Evolutionary conservation across 306 rosid genomes (phyloP).

Genomic region (Prunus dulcis): DNA sequence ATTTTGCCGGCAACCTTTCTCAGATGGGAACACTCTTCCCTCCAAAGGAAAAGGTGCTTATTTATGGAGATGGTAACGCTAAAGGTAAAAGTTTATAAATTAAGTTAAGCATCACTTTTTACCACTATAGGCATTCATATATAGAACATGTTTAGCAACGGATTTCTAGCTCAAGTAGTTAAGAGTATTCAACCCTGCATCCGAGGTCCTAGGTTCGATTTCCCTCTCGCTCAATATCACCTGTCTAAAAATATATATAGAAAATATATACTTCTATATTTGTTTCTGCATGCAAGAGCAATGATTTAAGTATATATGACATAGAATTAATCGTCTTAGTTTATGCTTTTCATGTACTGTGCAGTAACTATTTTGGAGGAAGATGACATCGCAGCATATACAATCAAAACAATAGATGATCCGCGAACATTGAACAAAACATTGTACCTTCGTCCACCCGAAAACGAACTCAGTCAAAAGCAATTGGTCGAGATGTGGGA

Average conservation of each 20-base stretch:
- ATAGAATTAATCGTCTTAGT: no score
- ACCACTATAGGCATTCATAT: no score
- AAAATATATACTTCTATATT: no score
- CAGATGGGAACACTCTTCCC: slow-evolving; percentile 69
- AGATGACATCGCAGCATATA: slow-evolving; percentile 67
- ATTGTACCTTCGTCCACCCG: slow-evolving; percentile 64
- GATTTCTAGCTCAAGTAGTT: no score
- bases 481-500: slow-evolving; percentile 74
- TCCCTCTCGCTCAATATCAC: no score
- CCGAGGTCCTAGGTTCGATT: no score
- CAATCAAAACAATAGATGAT: slow-evolving; percentile 72
- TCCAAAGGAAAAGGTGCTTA: slow-evolving; percentile 50
- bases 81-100: slow-evolving; percentile 47
- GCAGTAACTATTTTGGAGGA: slow-evolving; percentile 59
- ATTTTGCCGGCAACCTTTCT: slow-evolving; percentile 68
- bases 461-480: slow-evolving; percentile 64
- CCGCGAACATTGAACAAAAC: slow-evolving; percentile 81
- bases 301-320: not conserved
- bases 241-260: no score
- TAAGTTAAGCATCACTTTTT: no score
- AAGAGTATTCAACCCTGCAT: no score
- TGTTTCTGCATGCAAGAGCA: no score
- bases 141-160: no score
- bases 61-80: slow-evolving; percentile 68
- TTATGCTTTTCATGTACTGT: not conserved